phyloP scores from a whole-genome alignment of 805 yeast species.

The Ogataea henricii region DNA sequence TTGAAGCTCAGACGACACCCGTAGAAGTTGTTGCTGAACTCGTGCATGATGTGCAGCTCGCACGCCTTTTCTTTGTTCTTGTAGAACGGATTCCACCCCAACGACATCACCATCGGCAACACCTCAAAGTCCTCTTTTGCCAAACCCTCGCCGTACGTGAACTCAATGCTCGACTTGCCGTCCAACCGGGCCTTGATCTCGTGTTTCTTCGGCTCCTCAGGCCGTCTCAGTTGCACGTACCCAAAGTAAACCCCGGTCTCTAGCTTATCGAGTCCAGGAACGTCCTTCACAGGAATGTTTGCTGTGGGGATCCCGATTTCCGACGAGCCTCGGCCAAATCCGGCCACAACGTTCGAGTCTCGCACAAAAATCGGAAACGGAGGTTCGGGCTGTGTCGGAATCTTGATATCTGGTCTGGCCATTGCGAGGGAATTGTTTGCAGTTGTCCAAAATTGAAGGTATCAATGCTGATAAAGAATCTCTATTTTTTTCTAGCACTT shows the following conservation, averaged over 20 bases:
- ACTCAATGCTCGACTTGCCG: conserved; percentile 45
- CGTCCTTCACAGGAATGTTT: conserved; percentile 63
- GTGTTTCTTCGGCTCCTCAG: conserved; percentile 21
- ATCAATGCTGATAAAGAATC: no score
- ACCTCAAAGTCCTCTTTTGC: conserved; percentile 45
- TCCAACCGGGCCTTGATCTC: conserved; percentile 34
- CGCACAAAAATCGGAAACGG: conserved; percentile 53
- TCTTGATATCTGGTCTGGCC: conserved; percentile 40
- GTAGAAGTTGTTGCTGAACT: conserved; percentile 68
- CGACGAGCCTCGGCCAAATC: conserved; percentile 94
- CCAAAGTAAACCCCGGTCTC: conserved; percentile 92
- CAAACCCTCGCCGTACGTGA: conserved; percentile 63
- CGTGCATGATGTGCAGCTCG: conserved; percentile 82
- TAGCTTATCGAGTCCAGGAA: conserved; percentile 42
- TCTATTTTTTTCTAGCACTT: neutral
- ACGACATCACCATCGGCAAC: conserved; percentile 89
- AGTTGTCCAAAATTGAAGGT: no score
- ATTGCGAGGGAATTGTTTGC: no score
- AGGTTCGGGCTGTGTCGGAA: conserved; percentile 43
- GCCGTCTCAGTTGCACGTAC: conserved; percentile 37
- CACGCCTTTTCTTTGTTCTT: conserved; percentile 79
- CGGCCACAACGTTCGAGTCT: conserved; percentile 59
- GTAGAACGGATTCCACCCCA: conserved; percentile 95
- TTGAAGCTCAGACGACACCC: conserved; percentile 74
- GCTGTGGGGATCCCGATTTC: conserved; percentile 97